Percentiles rank a stretch among this genome's conserved stretches.
Conservation (phyloP, 1,284 basidiomycete species). For the Irpex rosettiformis region DNA sequence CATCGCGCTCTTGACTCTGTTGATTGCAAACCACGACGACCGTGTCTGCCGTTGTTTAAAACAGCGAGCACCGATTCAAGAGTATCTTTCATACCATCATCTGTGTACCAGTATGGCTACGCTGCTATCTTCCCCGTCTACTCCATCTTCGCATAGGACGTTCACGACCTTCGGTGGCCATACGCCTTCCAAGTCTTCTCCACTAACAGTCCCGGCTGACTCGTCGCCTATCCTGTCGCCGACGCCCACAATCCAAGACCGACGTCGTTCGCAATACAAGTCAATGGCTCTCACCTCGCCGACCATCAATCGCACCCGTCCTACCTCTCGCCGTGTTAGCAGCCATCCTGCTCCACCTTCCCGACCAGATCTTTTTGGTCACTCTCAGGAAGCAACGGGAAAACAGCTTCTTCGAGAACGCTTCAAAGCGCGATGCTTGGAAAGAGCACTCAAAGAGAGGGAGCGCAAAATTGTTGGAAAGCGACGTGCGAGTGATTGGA, state of each 20-base stretch:
- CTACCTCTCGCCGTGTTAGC: conserved; percentile 8
- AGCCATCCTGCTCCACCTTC: conserved; percentile 6
- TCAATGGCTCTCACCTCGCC: conserved; percentile 18
- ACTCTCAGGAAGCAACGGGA: conserved; percentile 33
- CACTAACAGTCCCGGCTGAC: conserved; percentile 20
- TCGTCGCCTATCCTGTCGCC: conserved; percentile 22
- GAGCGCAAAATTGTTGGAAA: conserved; percentile 41
- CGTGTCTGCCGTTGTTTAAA: neutral
- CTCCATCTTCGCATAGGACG: conserved; percentile 9
- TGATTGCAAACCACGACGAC: neutral
- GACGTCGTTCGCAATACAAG: conserved; percentile 26
- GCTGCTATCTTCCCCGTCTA: conserved; percentile 12
- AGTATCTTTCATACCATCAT: neutral
- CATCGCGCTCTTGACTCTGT: neutral
- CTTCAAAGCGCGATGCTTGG: conserved; percentile 57
- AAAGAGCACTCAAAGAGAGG: conserved; percentile 53
- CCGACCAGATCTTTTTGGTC: conserved; percentile 6
- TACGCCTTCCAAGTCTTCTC: conserved; percentile 23
- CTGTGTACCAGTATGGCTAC: conserved; percentile 1
- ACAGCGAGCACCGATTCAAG: neutral
- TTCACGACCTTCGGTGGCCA: conserved; percentile 6
- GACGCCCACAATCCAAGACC: conserved; percentile 19
- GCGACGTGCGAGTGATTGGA: conserved; percentile 35
- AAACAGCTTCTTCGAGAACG: conserved; percentile 54
- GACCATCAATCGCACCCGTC: conserved; percentile 13